Evolutionary conservation across 192 early-diverging fungal species (phyloP).

Genomic region (Oehlia diaphana): DNA sequence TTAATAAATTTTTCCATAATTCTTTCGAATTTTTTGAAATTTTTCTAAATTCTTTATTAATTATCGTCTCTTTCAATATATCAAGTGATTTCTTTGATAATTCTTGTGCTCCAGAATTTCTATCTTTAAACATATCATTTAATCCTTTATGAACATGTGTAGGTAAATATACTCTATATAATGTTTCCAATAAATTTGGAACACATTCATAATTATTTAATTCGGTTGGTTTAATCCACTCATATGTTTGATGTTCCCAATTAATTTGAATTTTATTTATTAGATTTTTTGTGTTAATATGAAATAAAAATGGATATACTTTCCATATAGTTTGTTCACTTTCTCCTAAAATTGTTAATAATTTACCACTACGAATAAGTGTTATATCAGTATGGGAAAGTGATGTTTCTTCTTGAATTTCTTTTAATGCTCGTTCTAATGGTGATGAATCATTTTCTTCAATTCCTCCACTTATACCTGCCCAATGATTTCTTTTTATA

Average conservation of each 20-base stretch:
- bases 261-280: constrained; percentile 6
- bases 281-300: not conserved
- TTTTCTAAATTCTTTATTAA: not conserved
- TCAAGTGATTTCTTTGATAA: constrained; percentile 8
- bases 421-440: constrained; percentile 11
- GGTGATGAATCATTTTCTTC: constrained; percentile 13
- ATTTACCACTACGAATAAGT: constrained; percentile 8
- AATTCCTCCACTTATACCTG: constrained; percentile 16
- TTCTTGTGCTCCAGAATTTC: constrained; percentile 25
- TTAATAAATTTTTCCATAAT: not conserved
- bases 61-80: not conserved
- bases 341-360: not conserved
- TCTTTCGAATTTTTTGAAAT: not conserved
- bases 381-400: not conserved
- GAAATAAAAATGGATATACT: constrained; percentile 23
- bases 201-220: not conserved
- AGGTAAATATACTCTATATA: constrained; percentile 23
- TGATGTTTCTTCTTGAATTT: constrained; percentile 21
- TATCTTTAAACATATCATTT: constrained; percentile 13
- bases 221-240: constrained; percentile 22
- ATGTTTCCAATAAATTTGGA: constrained; percentile 16
- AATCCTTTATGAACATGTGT: constrained; percentile 6
- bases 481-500: constrained; percentile 16
- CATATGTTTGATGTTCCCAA: constrained; percentile 25
- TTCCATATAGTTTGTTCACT: constrained; percentile 8